Conservation (phyloP, 345 rosid species). For the Gossypium herbaceum region DNA sequence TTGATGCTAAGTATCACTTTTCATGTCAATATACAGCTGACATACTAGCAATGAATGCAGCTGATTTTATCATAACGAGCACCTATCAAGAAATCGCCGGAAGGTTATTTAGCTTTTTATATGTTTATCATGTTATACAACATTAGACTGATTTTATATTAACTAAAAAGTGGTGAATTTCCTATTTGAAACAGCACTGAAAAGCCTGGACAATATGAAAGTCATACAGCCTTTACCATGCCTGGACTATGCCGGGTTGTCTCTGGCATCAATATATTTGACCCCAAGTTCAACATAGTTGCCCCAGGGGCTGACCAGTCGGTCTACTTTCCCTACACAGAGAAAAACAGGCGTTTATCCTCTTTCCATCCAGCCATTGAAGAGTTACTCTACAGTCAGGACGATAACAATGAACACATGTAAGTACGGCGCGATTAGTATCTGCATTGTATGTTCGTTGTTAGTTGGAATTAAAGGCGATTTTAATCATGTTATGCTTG, state of each 20-base stretch:
- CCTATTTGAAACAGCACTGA: slow-evolving; percentile 45
- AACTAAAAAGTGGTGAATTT: background rate
- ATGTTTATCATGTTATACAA: background rate
- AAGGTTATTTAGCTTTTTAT: slow-evolving; percentile 35
- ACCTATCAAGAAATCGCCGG: slow-evolving; percentile 97
- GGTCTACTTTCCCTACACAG: slow-evolving; percentile 77
- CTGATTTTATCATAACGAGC: slow-evolving; percentile 87
- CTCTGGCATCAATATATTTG: slow-evolving; percentile 86
- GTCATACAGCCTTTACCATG: slow-evolving; percentile 78
- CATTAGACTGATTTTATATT: background rate
- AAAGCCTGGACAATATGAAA: slow-evolving; percentile 87
- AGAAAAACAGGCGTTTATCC: slow-evolving; percentile 47
- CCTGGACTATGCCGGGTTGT: slow-evolving; percentile 85
- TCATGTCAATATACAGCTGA: slow-evolving; percentile 95
- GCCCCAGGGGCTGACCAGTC: slow-evolving; percentile 96
- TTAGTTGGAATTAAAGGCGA: background rate
- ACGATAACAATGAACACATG: slow-evolving; percentile 74
- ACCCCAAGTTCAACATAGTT: slow-evolving; percentile 90
- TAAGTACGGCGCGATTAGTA: slow-evolving; percentile 38
- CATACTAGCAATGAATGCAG: slow-evolving; percentile 68
- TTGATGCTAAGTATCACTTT: slow-evolving; percentile 84
- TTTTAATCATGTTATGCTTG: slow-evolving; percentile 1
- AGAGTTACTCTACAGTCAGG: slow-evolving; percentile 60
- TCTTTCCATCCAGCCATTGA: slow-evolving; percentile 68
- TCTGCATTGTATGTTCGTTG: background rate